These are phyloP conservation scores for Penicillium sp. DNA, from an alignment of 2,329 filamentous ascomycete genomes.

Conservation along the genomic window DNA sequence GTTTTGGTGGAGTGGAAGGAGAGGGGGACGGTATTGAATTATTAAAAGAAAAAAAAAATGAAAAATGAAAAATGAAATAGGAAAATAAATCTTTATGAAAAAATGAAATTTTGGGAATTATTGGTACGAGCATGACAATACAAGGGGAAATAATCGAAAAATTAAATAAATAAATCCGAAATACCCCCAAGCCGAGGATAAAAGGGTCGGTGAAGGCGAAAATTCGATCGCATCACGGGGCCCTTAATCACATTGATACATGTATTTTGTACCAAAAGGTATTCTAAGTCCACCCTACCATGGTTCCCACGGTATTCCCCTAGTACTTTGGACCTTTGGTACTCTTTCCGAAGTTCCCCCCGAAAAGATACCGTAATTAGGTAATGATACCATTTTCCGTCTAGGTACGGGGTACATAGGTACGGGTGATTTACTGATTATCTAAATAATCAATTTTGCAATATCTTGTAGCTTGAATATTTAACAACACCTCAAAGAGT, in stretches of 20 bases:
- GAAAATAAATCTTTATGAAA: slow-evolving; percentile 18
- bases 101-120: slow-evolving; percentile 20
- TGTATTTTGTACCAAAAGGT: neutral
- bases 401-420: too few relatives aligned
- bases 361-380: neutral
- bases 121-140: slow-evolving; percentile 13
- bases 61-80: neutral
- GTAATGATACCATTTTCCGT: slow-evolving; percentile 33
- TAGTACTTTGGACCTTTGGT: slow-evolving; percentile 9
- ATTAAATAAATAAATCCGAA: slow-evolving; percentile 10
- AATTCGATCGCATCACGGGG: slow-evolving; percentile 30
- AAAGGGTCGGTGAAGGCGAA: slow-evolving; percentile 21
- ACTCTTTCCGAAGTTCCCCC: neutral
- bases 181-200: slow-evolving; percentile 10
- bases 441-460: neutral
- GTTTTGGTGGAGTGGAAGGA: slow-evolving; percentile 24
- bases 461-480: neutral
- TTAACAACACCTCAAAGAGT: neutral
- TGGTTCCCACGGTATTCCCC: slow-evolving; percentile 5
- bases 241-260: slow-evolving; percentile 9
- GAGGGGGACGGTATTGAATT: slow-evolving; percentile 25
- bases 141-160: slow-evolving; percentile 7
- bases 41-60: slow-evolving; percentile 18
- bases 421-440: neutral
- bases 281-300: neutral